phyloP scores from a whole-genome alignment of 1,284 basidiomycete species.

The Exsudoporus floridanus region DNA sequence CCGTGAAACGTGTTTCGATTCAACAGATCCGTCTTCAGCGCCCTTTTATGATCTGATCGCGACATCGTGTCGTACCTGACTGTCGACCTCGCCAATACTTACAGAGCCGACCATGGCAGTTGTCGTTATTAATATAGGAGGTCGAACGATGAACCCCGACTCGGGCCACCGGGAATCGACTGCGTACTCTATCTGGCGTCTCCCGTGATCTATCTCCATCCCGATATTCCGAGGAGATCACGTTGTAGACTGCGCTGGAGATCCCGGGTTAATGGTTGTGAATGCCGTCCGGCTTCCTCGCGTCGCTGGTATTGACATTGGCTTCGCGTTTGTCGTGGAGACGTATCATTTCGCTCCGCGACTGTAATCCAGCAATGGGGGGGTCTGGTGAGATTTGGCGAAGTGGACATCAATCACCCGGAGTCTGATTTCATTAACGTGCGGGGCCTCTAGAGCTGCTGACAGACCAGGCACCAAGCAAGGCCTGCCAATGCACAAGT shows the following conservation, averaged over 20 bases:
- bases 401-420: neutral
- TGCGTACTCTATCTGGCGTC: neutral
- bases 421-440: neutral
- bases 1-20: neutral
- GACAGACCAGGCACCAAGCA: neutral
- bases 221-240: neutral
- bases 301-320: neutral
- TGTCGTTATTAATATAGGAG: neutral
- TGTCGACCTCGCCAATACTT: neutral
- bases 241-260: neutral
- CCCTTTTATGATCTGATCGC: neutral
- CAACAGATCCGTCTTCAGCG: neutral
- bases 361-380: too few species aligned
- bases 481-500: too few species aligned
- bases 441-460: too few species aligned
- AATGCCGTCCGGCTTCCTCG: neutral
- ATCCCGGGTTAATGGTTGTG: neutral
- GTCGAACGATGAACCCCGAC: neutral
- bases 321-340: neutral
- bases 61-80: too few species aligned
- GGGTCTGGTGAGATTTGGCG: neutral
- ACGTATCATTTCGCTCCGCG: neutral
- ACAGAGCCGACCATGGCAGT: conserved; percentile 1
- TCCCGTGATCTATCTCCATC: neutral
- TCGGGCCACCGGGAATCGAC: neutral